Base-by-base conservation (phyloP, 78 protist species). In the Fonticula alba region DNA sequence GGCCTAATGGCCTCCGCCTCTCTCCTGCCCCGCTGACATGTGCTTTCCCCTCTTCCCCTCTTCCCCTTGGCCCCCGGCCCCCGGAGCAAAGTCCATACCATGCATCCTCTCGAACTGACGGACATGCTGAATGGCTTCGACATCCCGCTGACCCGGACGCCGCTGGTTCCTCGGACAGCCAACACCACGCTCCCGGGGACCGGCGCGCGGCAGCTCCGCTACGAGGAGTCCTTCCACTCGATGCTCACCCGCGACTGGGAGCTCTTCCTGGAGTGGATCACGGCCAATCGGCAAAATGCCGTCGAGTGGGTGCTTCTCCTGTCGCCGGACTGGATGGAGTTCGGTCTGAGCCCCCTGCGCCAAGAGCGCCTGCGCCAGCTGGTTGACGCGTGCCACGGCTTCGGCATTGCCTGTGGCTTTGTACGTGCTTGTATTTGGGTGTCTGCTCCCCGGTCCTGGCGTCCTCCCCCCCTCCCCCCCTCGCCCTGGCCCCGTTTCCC, bases 91-190 rank as follows among this genome's bases (percentile, higher is more conserved):
- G 3, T n/a, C 38, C 63, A 59, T 27, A 31, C 63, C 19, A n/a
- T n/a, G 63, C 63, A 59, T 29, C 63, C 63, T 3, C 47, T 59
- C 29, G 63, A 59, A 11, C 63, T 59, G 32, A 59, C 47, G 33
- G 27, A 36, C 63, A 1, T 59, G 35, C 27, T 59, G 24, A 24
- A 59, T 19, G 63, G 63, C 2, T 59, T 59, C 27, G 63, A 10
- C 33, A 4, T 46, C 2, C n/a, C n/a, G n/a, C n/a, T n/a, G n/a
- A n/a, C n/a, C n/a, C n/a, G n/a, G n/a, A n/a, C n/a, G n/a, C n/a
- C n/a, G n/a, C n/a, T n/a, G n/a, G n/a, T n/a, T n/a, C n/a, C n/a
- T n/a, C n/a, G n/a, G n/a, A n/a, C n/a, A n/a, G n/a, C n/a, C n/a
- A n/a, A n/a, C n/a, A n/a, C n/a, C n/a, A n/a, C n/a, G n/a, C n/a